A percentile compares a stretch with the other conserved stretches of the same genome.
Conservation (phyloP, 768 basidiomycete genomes). For the Termitomyces sp. region DNA sequence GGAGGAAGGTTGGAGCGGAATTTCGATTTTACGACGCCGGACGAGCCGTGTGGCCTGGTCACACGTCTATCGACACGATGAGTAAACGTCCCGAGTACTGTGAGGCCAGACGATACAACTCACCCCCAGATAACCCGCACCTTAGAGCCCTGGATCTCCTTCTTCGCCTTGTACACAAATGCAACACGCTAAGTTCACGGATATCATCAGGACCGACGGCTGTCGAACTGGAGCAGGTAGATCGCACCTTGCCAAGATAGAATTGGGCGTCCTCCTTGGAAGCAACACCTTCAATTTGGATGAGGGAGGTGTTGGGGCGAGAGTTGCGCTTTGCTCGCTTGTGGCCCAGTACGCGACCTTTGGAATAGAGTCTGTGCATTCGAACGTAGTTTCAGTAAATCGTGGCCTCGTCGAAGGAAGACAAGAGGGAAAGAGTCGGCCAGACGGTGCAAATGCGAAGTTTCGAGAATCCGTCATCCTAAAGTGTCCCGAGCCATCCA, state of each 20-base stretch:
- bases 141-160: slow-evolving; percentile 90
- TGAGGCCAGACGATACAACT: slow-evolving; percentile 20
- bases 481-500: slow-evolving; percentile 36
- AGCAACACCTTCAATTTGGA: slow-evolving; percentile 96
- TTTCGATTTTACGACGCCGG: slow-evolving; percentile 95
- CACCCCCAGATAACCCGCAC: slow-evolving; percentile 99
- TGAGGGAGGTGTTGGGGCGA: slow-evolving; percentile 90
- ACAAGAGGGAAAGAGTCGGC: not conserved
- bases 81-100: not conserved
- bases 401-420: not conserved
- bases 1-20: slow-evolving; percentile 95
- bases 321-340: slow-evolving; percentile 98
- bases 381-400: slow-evolving; percentile 13
- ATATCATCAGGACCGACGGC: not conserved
- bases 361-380: slow-evolving; percentile 76
- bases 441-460: not conserved
- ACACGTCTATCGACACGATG: slow-evolving; percentile 55
- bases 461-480: slow-evolving; percentile 14
- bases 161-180: slow-evolving; percentile 97
- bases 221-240: not conserved
- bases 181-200: slow-evolving; percentile 72
- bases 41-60: slow-evolving; percentile 90
- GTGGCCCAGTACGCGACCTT: slow-evolving; percentile 97
- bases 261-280: slow-evolving; percentile 93
- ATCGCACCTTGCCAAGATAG: slow-evolving; percentile 94